phyloP scores from a whole-genome alignment of 2,329 filamentous ascomycete species.

The Orbilia quercus region DNA sequence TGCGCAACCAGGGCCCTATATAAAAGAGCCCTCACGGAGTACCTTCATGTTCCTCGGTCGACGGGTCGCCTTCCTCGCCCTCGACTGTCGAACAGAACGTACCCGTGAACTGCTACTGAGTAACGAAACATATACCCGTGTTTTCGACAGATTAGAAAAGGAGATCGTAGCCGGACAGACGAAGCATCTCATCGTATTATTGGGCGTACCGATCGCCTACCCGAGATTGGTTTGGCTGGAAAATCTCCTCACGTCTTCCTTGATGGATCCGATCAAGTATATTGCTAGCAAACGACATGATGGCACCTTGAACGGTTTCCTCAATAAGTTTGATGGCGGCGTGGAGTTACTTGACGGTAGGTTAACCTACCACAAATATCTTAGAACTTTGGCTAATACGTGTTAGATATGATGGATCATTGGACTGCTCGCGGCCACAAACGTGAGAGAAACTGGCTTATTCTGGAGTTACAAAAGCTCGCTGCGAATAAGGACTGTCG shows the following conservation, averaged over 20 bases:
- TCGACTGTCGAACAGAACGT: slow-evolving; percentile 92
- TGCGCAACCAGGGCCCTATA: slow-evolving; percentile 83
- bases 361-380: not conserved
- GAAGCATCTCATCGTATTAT: slow-evolving; percentile 86
- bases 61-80: slow-evolving; percentile 81
- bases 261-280: slow-evolving; percentile 90
- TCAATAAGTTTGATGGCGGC: slow-evolving; percentile 91
- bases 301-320: slow-evolving; percentile 79
- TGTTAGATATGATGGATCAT: slow-evolving; percentile 81
- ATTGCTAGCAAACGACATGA: slow-evolving; percentile 73
- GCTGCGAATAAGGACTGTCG: slow-evolving; percentile 92
- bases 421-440: slow-evolving; percentile 98
- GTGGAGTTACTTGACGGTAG: slow-evolving; percentile 84
- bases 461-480: slow-evolving; percentile 82
- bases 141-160: slow-evolving; percentile 84
- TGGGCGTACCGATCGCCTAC: slow-evolving; percentile 86
- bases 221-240: slow-evolving; percentile 79
- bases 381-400: slow-evolving; percentile 5
- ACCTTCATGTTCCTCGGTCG: slow-evolving; percentile 85
- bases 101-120: slow-evolving; percentile 83
- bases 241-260: slow-evolving; percentile 81
- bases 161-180: slow-evolving; percentile 86
- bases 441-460: slow-evolving; percentile 81
- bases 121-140: slow-evolving; percentile 82
- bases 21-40: slow-evolving; percentile 84